phyloP scores from a whole-genome alignment of 2,329 filamentous ascomycete species.

The Fusarium nematophilum region DNA sequence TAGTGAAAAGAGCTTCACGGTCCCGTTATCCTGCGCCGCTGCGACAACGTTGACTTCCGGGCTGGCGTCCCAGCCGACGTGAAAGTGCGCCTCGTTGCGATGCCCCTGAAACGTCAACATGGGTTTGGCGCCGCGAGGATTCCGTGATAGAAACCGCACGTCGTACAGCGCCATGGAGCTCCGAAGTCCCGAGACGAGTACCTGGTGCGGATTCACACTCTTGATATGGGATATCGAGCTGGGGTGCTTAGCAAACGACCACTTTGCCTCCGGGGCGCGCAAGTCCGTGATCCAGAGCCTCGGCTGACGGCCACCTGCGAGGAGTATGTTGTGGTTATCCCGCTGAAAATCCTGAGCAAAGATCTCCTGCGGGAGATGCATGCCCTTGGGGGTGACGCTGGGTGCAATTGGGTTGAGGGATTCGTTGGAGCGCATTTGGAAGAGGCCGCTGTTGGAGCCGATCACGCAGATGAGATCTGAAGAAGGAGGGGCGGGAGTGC shows the following conservation, averaged over 20 bases:
- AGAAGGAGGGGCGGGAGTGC: slow-evolving; percentile 54
- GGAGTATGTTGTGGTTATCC: slow-evolving; percentile 57
- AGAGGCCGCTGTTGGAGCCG: slow-evolving; percentile 61
- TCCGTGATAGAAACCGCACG: slow-evolving; percentile 55
- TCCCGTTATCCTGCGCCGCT: slow-evolving; percentile 63
- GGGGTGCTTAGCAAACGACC: slow-evolving; percentile 49
- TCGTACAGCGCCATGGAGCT: slow-evolving; percentile 68
- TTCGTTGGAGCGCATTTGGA: slow-evolving; percentile 50
- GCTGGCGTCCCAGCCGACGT: slow-evolving; percentile 65
- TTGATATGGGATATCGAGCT: slow-evolving; percentile 62
- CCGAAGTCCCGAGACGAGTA: slow-evolving; percentile 64
- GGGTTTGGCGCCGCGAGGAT: slow-evolving; percentile 46
- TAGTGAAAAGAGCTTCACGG: slow-evolving; percentile 62
- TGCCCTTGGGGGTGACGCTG: slow-evolving; percentile 26
- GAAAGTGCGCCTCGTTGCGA: slow-evolving; percentile 59
- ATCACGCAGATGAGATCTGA: slow-evolving; percentile 58
- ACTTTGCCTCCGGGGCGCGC: slow-evolving; percentile 50
- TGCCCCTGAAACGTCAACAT: slow-evolving; percentile 63
- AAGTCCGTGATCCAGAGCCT: slow-evolving; percentile 59
- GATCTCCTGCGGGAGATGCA: slow-evolving; percentile 50
- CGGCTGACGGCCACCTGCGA: slow-evolving; percentile 64
- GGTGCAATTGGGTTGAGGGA: slow-evolving; percentile 50
- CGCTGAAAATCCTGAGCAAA: slow-evolving; percentile 62
- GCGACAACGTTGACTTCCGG: slow-evolving; percentile 61
- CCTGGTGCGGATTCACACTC: slow-evolving; percentile 59